phyloP scores from a whole-genome alignment of 495 filamentous ascomycete species.

The Tetracladium setigerum region DNA sequence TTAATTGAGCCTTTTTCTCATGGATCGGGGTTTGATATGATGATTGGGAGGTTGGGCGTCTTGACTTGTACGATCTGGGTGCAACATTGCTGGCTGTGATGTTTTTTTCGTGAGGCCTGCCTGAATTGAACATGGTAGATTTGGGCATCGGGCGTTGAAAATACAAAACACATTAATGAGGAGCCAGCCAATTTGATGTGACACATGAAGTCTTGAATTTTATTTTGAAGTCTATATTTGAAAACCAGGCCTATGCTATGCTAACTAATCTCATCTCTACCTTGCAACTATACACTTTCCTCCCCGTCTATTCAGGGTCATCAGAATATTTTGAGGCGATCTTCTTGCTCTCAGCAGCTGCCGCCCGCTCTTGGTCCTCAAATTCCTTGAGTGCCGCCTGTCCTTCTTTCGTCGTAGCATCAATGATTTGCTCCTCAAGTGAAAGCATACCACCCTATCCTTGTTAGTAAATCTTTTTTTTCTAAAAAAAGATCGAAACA shows the following conservation, averaged over 20 bases:
- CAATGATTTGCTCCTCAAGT: constrained; percentile 86
- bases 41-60: background rate
- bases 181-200: too few species aligned
- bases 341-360: constrained; percentile 27
- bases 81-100: constrained; percentile 13
- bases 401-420: constrained; percentile 92
- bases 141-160: constrained; percentile 19
- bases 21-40: background rate
- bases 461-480: background rate
- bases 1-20: constrained; percentile 17
- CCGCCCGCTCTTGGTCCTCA: constrained; percentile 41
- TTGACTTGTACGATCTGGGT: constrained; percentile 11
- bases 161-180: constrained; percentile 19
- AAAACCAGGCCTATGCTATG: too few species aligned
- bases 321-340: constrained; percentile 25
- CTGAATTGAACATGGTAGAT: constrained; percentile 5
- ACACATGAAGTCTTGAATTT: too few species aligned
- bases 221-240: too few species aligned
- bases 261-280: too few species aligned
- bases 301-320: constrained; percentile 27
- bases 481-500: constrained; percentile 15
- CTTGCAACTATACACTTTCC: too few species aligned
- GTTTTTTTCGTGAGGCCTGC: constrained; percentile 10
- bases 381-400: constrained; percentile 68
- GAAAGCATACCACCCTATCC: constrained; percentile 75